Evolutionary conservation across 176 grass and related monocot genomes (phyloP), one percentile per base, ranked within the genome.

Genomic region (Calamus simplicifolius): DNA sequence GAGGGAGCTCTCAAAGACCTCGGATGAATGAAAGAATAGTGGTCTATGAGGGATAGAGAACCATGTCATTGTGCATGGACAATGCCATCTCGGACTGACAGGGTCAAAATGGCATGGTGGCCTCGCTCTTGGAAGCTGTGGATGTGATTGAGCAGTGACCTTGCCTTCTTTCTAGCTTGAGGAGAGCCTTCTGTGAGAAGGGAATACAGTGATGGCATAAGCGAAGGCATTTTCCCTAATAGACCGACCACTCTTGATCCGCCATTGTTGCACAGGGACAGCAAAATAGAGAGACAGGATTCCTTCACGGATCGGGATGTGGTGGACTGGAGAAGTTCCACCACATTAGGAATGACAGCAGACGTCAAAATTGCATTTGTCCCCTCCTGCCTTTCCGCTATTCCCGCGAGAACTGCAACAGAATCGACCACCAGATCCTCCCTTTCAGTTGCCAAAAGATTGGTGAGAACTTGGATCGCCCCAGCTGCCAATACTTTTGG

Each of bases 121-220:
- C 69, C 69, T 72, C 70, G 75, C 25, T 85, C 78, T 53, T 73
- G 70, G 49, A 67, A 66, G 12, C 25, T 62, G 68, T 91, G 87
- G 50, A 97, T 91, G 57, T 74, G 84, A 29, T 88, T 84, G 51
- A 97, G 62, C 15, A 97, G 53, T 72, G 62, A 88, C 62, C 78
- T 72, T 2, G 93, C 87, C 35, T 69, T 91, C 75, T 69, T 91
- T 3, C 66, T 50, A 0, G 62, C 87, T 27, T 55, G 53, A 18
- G 80, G 35, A 2, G 66, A 65, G 6, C 93, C 84, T 16, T 88
- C 84, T 17, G 63, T 66, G 54, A 80, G 69, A 25, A 91, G 69
- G 53, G 70, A 72, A 64, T 97, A 97, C 25, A 97, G 66, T 6
- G 77, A 70, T 4, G 75, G 68, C 92, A 88, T 88, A 1, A 97